These are phyloP conservation scores for Tranzscheliella williamsii DNA, from an alignment of 1,284 basidiomycete genomes.

Conservation along the genomic window DNA sequence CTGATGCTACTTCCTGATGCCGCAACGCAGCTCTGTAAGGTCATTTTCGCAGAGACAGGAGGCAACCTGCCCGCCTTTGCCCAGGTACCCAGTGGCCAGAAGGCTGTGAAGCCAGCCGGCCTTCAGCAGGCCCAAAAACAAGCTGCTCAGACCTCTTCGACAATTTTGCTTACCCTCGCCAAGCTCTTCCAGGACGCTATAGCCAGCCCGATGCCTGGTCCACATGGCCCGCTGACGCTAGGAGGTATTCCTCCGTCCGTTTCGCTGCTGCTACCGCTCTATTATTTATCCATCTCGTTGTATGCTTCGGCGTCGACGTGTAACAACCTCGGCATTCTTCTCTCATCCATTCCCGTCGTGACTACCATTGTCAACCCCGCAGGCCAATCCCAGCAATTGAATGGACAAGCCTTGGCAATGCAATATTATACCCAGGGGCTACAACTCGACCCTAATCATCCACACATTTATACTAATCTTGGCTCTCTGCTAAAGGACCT, in stretches of 20 bases:
- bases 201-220: conserved; percentile 32
- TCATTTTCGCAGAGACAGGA: conserved; percentile 45
- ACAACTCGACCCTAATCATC: conserved; percentile 67
- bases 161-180: conserved; percentile 67
- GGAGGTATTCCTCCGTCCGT: conserved; percentile 64
- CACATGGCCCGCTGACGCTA: conserved; percentile 42
- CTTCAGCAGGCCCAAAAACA: conserved; percentile 56
- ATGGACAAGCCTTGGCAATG: conserved; percentile 64
- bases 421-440: conserved; percentile 68
- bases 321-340: conserved; percentile 70
- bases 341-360: conserved; percentile 64
- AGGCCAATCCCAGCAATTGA: conserved; percentile 57
- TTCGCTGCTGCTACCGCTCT: conserved; percentile 66
- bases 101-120: conserved; percentile 5
- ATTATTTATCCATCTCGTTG: conserved; percentile 68
- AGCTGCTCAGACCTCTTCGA: conserved; percentile 64
- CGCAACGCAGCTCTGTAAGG: conserved; percentile 30
- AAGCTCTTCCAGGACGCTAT: conserved; percentile 67
- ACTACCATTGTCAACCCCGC: conserved; percentile 48
- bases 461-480: conserved; percentile 69
- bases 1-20: conserved; percentile 50
- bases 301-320: conserved; percentile 67
- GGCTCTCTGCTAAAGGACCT: conserved; percentile 70
- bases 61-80: conserved; percentile 44
- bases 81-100: neutral